These are phyloP conservation scores for Naganishia sp. DNA, from an alignment of 1,284 basidiomycete species.

Conservation along the genomic window DNA sequence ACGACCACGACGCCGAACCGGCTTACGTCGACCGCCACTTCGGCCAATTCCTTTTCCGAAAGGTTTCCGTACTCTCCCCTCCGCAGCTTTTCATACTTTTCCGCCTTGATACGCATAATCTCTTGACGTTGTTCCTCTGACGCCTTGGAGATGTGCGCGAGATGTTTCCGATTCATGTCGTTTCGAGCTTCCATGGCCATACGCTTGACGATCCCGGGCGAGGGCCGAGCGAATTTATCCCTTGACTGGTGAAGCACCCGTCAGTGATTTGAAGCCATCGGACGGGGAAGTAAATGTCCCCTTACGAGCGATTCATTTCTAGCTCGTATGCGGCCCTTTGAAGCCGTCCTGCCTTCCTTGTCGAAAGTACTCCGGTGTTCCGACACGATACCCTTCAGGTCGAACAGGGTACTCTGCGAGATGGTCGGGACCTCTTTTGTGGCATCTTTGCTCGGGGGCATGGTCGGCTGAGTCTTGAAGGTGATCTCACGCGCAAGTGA, in stretches of 20 bases:
- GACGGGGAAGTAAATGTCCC: not conserved
- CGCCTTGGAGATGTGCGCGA: conserved; percentile 43
- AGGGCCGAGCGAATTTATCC: conserved; percentile 46
- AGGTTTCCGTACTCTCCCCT: conserved; percentile 79
- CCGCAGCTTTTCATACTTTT: conserved; percentile 75
- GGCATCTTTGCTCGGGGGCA: conserved; percentile 1
- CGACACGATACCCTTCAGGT: conserved; percentile 51
- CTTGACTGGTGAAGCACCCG: conserved; percentile 25
- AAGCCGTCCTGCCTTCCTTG: conserved; percentile 47
- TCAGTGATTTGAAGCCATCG: not conserved
- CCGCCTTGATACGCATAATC: conserved; percentile 72
- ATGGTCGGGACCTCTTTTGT: conserved; percentile 28
- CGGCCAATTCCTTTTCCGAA: conserved; percentile 71
- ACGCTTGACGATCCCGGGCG: conserved; percentile 50
- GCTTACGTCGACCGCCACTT: conserved; percentile 79
- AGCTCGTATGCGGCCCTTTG: conserved; percentile 40
- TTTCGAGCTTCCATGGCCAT: conserved; percentile 47
- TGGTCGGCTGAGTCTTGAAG: not conserved
- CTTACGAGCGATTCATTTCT: conserved; percentile 26
- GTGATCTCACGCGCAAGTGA: too few species aligned
- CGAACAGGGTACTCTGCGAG: conserved; percentile 47
- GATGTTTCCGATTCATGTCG: conserved; percentile 46
- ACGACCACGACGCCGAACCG: not conserved
- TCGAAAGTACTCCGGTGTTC: conserved; percentile 51
- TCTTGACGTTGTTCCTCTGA: conserved; percentile 46